Conservation (phyloP, 768 basidiomycete species). For the Polyporus arcularius region DNA sequence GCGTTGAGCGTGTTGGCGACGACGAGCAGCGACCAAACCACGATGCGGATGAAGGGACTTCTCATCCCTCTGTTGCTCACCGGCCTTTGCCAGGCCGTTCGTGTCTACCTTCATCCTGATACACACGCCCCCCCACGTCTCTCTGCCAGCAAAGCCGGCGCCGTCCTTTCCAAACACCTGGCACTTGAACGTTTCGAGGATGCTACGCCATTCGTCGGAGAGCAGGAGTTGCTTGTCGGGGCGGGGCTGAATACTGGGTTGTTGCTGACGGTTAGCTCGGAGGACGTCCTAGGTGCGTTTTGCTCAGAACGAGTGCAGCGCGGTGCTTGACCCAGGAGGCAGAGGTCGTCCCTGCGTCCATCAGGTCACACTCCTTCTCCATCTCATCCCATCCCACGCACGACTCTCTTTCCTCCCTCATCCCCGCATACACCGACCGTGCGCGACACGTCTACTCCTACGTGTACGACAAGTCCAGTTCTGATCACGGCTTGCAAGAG, state of each 20-base stretch:
- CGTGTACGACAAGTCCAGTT: conserved; percentile 44
- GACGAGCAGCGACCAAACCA: conserved; percentile 11
- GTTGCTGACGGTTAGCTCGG: conserved; percentile 57
- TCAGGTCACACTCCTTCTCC: conserved; percentile 50
- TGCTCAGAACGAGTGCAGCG: not conserved
- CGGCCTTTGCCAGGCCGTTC: conserved; percentile 49
- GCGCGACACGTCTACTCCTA: conserved; percentile 60
- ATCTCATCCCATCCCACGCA: conserved; percentile 33
- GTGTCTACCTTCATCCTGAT: conserved; percentile 61
- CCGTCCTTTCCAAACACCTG: conserved; percentile 66
- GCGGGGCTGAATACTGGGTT: conserved; percentile 51
- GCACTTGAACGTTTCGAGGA: conserved; percentile 67
- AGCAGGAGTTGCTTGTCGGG: conserved; percentile 52
- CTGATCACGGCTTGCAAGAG: conserved; percentile 31
- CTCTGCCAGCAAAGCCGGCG: conserved; percentile 55
- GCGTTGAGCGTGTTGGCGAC: not conserved
- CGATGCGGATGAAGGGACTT: conserved; percentile 25
- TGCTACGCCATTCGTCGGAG: conserved; percentile 14
- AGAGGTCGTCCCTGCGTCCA: conserved; percentile 61
- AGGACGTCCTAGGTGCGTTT: conserved; percentile 53
- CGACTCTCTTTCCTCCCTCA: conserved; percentile 49
- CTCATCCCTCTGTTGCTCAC: conserved; percentile 30
- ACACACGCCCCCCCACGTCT: conserved; percentile 40
- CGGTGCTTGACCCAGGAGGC: not conserved
- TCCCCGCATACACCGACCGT: conserved; percentile 58